These are phyloP conservation scores for Trichophyton benhamiae DNA, from an alignment of 2,329 filamentous ascomycete species.

Conservation along the genomic window DNA sequence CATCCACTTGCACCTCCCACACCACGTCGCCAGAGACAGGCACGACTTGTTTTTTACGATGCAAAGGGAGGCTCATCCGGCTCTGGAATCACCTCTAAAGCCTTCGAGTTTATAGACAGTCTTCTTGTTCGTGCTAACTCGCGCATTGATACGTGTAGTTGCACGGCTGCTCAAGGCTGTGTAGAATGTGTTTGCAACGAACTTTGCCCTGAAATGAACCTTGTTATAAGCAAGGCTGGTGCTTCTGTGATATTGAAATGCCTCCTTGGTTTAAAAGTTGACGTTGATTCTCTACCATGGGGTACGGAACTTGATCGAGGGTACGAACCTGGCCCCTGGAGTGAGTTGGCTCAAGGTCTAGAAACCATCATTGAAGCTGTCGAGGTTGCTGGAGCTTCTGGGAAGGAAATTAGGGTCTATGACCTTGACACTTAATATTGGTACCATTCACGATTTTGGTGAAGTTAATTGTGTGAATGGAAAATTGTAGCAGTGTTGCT, in stretches of 20 bases:
- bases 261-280: constrained; percentile 63
- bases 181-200: constrained; percentile 82
- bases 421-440: constrained; percentile 10
- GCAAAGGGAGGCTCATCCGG: constrained; percentile 77
- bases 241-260: constrained; percentile 68
- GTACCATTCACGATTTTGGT: too few species aligned
- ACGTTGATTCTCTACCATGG: constrained; percentile 75
- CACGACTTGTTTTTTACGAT: constrained; percentile 86
- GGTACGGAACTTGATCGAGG: constrained; percentile 70
- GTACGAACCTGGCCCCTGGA: background rate
- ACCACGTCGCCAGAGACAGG: constrained; percentile 61
- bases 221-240: constrained; percentile 88
- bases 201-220: constrained; percentile 70
- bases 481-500: too few species aligned
- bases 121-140: constrained; percentile 63
- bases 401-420: constrained; percentile 18
- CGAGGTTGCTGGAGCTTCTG: constrained; percentile 41
- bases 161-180: constrained; percentile 57
- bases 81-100: constrained; percentile 78
- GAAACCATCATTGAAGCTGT: constrained; percentile 71
- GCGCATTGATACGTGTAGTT: constrained; percentile 64
- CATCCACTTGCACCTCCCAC: constrained; percentile 21
- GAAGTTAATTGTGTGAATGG: too few species aligned
- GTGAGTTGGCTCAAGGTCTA: constrained; percentile 52
- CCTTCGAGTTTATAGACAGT: constrained; percentile 80